phyloP scores from a whole-genome alignment of 2,329 filamentous ascomycete genomes.

The Grosmannia clavigera region DNA sequence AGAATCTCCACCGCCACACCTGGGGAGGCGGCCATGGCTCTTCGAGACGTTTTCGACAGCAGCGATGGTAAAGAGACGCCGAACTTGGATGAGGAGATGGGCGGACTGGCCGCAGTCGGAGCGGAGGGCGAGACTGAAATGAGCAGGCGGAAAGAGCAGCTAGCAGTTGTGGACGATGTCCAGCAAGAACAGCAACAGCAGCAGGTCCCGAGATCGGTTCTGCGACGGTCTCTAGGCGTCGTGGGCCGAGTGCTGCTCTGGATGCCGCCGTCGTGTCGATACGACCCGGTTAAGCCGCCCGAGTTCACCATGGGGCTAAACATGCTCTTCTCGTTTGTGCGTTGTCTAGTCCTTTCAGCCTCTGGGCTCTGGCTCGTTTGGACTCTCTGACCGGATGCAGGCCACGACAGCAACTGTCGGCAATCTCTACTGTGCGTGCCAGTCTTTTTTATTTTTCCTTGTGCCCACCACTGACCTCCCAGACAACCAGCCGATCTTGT shows the following conservation, averaged over 20 bases:
- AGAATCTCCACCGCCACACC: too few species aligned
- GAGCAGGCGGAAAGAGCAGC: too few species aligned
- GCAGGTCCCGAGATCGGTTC: not conserved
- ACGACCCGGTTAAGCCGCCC: slow-evolving; percentile 52
- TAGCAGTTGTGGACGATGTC: not conserved
- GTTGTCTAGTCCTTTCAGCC: not conserved
- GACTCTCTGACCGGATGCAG: slow-evolving; percentile 18
- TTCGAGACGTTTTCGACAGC: too few species aligned
- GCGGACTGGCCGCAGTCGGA: too few species aligned
- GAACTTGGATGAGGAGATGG: too few species aligned
- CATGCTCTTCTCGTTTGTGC: slow-evolving; percentile 53
- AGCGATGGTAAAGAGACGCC: too few species aligned
- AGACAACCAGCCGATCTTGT: slow-evolving; percentile 65
- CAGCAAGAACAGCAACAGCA: not conserved
- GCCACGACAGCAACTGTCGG: slow-evolving; percentile 57
- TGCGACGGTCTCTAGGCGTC: not conserved
- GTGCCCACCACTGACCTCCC: not conserved
- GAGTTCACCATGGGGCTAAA: slow-evolving; percentile 58
- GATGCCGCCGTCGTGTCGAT: slow-evolving; percentile 51
- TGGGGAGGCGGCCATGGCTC: too few species aligned
- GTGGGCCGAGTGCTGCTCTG: slow-evolving; percentile 1
- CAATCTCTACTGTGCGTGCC: slow-evolving; percentile 47
- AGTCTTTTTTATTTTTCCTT: not conserved
- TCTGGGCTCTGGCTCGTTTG: not conserved
- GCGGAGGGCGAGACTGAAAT: too few species aligned